These are phyloP conservation scores for Erysimum cheiranthoides DNA, from an alignment of 345 rosid species.

Conservation along the genomic window DNA sequence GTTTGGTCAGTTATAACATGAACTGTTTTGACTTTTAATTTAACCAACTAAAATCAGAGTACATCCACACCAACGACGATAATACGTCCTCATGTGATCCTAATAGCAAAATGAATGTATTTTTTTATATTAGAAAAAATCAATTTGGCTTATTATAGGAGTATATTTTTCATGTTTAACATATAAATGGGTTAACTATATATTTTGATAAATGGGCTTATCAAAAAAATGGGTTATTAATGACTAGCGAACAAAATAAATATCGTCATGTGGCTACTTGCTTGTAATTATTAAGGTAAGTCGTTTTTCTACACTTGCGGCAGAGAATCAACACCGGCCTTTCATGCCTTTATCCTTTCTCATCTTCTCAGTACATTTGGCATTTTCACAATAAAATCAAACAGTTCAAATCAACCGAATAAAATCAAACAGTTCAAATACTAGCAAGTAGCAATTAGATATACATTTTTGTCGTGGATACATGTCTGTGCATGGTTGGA, in stretches of 20 bases:
- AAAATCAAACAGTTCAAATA: too few species aligned
- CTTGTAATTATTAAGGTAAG: conserved; percentile 13
- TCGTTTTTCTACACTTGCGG: conserved; percentile 34
- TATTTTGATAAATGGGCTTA: too few species aligned
- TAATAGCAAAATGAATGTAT: background rate
- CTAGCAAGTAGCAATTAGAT: background rate
- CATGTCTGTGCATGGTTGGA: background rate
- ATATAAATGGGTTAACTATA: too few species aligned
- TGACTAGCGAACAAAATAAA: conserved; percentile 16
- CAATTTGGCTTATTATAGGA: background rate
- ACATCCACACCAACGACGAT: background rate
- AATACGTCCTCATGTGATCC: background rate
- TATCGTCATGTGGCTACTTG: conserved; percentile 29
- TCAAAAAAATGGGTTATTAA: conserved; percentile 18
- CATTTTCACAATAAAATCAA: background rate
- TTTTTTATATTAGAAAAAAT: background rate
- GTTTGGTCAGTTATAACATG: conserved; percentile 3
- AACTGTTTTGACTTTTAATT: background rate
- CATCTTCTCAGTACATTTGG: conserved; percentile 20
- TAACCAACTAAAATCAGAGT: background rate
- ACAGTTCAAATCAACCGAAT: background rate
- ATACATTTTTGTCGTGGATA: background rate
- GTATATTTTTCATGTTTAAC: too few species aligned
- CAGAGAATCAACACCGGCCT: conserved; percentile 39
- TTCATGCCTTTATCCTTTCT: conserved; percentile 17